phyloP scores from a whole-genome alignment of 116 monocot genomes.

The Cymodocea nodosa region DNA sequence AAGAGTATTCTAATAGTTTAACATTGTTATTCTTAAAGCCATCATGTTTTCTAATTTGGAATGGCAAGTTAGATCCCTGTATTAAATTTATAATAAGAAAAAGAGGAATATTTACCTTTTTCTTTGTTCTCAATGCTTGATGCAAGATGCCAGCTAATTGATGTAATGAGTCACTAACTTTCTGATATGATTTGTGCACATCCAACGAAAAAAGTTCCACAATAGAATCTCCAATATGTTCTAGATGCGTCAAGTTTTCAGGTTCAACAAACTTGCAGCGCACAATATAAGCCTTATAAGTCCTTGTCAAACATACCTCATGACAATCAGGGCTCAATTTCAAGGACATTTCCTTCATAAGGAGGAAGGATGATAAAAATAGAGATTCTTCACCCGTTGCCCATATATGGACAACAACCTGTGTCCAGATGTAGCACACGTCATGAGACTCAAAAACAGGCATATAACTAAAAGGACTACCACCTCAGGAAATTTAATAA shows the following conservation, averaged over 20 bases:
- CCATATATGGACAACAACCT: conserved; percentile 74
- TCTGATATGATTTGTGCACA: conserved; percentile 39
- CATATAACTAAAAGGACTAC: neutral
- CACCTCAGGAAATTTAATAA: neutral
- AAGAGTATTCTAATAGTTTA: too few species aligned
- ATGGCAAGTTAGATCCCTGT: too few species aligned
- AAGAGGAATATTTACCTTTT: conserved; percentile 33
- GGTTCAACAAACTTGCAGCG: conserved; percentile 56
- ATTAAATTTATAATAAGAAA: too few species aligned
- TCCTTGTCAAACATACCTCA: conserved; percentile 38
- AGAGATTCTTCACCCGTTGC: conserved; percentile 66
- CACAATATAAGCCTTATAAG: conserved; percentile 44
- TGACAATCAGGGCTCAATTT: conserved; percentile 26
- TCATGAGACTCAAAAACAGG: neutral
- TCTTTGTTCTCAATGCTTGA: conserved; percentile 43
- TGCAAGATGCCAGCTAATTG: conserved; percentile 43
- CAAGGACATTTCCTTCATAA: conserved; percentile 41
- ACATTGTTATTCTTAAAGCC: too few species aligned
- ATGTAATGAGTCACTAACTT: conserved; percentile 35
- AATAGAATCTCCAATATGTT: conserved; percentile 37
- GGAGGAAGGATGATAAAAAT: conserved; percentile 42
- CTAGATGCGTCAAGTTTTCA: conserved; percentile 39
- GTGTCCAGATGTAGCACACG: conserved; percentile 17
- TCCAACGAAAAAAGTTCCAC: conserved; percentile 69
- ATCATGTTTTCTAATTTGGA: too few species aligned